Conservation (phyloP, 116 monocot species). For the Dioscorea cayenensis region DNA sequence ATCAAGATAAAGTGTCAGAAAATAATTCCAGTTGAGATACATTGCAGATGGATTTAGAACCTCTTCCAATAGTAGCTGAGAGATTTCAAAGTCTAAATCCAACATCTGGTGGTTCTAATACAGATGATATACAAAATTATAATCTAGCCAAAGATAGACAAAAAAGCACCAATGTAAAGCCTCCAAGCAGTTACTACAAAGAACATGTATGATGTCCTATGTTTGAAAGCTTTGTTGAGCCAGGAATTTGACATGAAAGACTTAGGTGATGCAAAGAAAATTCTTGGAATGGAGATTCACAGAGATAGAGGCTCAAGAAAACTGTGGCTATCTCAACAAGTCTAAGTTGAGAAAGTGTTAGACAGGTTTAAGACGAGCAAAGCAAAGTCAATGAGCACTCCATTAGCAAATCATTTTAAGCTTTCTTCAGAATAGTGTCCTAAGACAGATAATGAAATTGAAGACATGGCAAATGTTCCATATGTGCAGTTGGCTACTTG, state of each 20-base stretch:
- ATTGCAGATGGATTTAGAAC: not conserved
- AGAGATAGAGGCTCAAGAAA: conserved; percentile 13
- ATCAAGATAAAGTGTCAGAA: not conserved
- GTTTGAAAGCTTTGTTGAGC: not conserved
- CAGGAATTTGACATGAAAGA: not conserved
- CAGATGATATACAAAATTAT: not conserved
- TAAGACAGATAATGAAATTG: not conserved
- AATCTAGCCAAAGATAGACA: no score
- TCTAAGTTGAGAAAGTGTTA: conserved; percentile 1
- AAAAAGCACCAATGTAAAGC: no score
- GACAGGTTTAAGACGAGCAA: conserved; percentile 12
- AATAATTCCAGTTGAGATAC: not conserved
- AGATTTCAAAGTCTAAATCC: not conserved
- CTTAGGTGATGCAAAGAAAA: no score
- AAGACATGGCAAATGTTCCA: not conserved
- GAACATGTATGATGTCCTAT: not conserved
- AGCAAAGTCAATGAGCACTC: conserved; percentile 3
- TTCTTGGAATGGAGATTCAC: no score
- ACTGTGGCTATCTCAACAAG: conserved; percentile 13
- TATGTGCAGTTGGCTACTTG: not conserved
- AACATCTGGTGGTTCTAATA: not conserved
- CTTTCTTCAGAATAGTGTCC: conserved; percentile 3
- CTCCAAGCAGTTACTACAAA: no score
- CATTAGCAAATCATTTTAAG: conserved; percentile 10
- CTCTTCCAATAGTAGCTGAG: no score